Percentiles rank a stretch among this genome's conserved stretches.
Evolutionary conservation across 352 stramenopile genomes (phyloP).

Genomic region (Globisporangium carolinianum): DNA sequence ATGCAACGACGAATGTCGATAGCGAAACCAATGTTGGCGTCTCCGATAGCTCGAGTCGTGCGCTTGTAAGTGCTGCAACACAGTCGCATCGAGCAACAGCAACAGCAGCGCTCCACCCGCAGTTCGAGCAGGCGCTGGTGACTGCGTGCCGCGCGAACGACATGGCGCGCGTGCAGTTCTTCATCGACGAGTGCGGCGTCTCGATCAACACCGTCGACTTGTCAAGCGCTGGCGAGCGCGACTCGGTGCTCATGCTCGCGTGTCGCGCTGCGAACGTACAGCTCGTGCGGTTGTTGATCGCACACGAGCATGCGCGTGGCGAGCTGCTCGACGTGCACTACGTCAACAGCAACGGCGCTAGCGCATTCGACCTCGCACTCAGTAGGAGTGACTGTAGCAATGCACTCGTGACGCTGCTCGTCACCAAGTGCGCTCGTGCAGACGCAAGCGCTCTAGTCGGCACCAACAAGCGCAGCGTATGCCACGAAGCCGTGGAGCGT

Average conservation of each 20-base stretch:
- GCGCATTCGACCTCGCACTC: conserved; percentile 14
- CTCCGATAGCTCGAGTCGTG: conserved; percentile 1
- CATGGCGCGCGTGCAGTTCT: conserved; percentile 21
- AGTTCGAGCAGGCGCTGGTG: conserved; percentile 26
- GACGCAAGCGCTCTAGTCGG: conserved; percentile 12
- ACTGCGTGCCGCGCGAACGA: conserved; percentile 17
- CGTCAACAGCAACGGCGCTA: conserved; percentile 5
- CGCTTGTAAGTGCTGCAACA: conserved; percentile 12
- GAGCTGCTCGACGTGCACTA: conserved; percentile 18
- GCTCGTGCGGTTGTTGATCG: conserved; percentile 19
- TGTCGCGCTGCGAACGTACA: conserved; percentile 13
- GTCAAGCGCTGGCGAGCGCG: background rate
- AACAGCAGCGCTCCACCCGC: conserved; percentile 22
- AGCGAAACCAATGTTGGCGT: background rate
- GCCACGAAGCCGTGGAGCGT: conserved; percentile 18
- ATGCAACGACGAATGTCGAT: background rate
- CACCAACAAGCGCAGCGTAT: conserved; percentile 11
- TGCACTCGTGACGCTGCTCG: conserved; percentile 9
- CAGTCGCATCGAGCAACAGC: background rate
- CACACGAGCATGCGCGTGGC: background rate
- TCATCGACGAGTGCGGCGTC: conserved; percentile 30
- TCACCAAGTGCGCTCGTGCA: conserved; percentile 1
- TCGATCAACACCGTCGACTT: conserved; percentile 25
- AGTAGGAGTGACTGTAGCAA: background rate
- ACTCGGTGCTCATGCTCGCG: conserved; percentile 29